These are phyloP conservation scores for Vigna mungo DNA, from an alignment of 306 rosid species.

Conservation along the genomic window DNA sequence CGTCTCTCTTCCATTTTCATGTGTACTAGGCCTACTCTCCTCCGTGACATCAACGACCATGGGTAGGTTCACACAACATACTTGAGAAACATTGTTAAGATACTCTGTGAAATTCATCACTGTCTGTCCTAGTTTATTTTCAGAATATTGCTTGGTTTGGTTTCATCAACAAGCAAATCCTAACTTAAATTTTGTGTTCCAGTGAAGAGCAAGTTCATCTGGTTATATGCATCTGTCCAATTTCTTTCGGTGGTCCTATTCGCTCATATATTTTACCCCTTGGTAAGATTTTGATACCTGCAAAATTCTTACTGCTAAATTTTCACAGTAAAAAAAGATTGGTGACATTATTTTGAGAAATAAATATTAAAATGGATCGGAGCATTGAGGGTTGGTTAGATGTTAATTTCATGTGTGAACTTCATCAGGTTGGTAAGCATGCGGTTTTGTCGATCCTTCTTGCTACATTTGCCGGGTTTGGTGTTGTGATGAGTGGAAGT, in stretches of 20 bases:
- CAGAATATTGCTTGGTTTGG: not conserved
- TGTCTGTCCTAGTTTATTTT: too few species aligned
- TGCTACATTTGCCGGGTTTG: conserved; percentile 92
- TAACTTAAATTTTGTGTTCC: conserved; percentile 42
- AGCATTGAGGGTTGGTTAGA: not conserved
- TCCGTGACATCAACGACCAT: conserved; percentile 90
- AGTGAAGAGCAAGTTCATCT: conserved; percentile 82
- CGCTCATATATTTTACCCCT: conserved; percentile 82
- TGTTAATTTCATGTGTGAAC: not conserved
- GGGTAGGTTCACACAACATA: conserved; percentile 66
- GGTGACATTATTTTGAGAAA: conserved; percentile 6
- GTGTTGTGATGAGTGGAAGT: conserved; percentile 90
- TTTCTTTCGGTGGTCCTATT: conserved; percentile 85
- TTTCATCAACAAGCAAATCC: conserved; percentile 5
- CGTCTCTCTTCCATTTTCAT: conserved; percentile 92
- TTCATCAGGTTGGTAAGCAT: conserved; percentile 80
- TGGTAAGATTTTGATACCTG: conserved; percentile 62
- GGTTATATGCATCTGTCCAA: conserved; percentile 86
- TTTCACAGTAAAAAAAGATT: conserved; percentile 25
- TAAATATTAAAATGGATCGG: not conserved
- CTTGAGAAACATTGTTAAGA: conserved; percentile 26
- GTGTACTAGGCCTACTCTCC: conserved; percentile 90
- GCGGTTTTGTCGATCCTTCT: conserved; percentile 83
- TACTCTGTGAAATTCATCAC: conserved; percentile 9
- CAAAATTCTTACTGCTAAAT: conserved; percentile 21